Evolutionary conservation across 495 filamentous ascomycete species (phyloP), one percentile per base, ranked within the genome.

Genomic region (Annulohypoxylon moriforme): DNA sequence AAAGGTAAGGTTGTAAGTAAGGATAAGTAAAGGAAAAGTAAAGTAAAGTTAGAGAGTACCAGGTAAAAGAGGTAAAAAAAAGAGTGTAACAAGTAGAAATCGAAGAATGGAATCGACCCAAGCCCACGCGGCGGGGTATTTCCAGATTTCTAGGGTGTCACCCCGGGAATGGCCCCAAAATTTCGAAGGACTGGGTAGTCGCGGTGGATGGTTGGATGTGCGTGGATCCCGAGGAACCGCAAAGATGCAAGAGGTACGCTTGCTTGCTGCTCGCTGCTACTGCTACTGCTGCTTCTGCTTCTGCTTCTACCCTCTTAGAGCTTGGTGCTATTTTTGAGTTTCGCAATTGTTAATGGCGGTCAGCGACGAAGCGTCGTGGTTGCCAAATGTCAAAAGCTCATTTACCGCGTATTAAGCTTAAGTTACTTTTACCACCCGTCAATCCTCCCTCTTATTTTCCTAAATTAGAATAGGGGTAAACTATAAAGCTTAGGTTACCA

Each of bases 121-220:
- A 58, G 33, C 33, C 31, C 33, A 58, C 20, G 34, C 55, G 24
- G 55, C 55, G 55, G 55, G 55, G 55, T 58, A 58, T 58, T 56
- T 57, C 33, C 55, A 58, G 55, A 58, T 58, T 56, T 57, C 33
- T 20, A 58, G 55, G 55, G 55, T 58, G 18, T 58, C 18, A 22
- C 33, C 55, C 50, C 49, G 49, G 52, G 55, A 58, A 58, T 58
- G 34, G 55, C 13, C 55, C 55, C 36, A 40, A 38, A 58, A 18
- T 18, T 16, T 44, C 42, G 2, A 14, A 33, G 7, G 36, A 14
- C 11, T 14, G 36, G 36, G 13, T 14, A 40, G 36, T 40, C 36
- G 36, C 36, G 36, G 36, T 40, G 36, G 36, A 40, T 40, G 36
- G 14, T 36, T 8, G 33, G 33, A 8, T 36, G 33, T 36, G 33